A percentile compares a stretch with the other conserved stretches of the same genome.
These are phyloP conservation scores for Chalaropsis thielavioides DNA, from an alignment of 2,329 filamentous ascomycete genomes.

Conservation along the genomic window DNA sequence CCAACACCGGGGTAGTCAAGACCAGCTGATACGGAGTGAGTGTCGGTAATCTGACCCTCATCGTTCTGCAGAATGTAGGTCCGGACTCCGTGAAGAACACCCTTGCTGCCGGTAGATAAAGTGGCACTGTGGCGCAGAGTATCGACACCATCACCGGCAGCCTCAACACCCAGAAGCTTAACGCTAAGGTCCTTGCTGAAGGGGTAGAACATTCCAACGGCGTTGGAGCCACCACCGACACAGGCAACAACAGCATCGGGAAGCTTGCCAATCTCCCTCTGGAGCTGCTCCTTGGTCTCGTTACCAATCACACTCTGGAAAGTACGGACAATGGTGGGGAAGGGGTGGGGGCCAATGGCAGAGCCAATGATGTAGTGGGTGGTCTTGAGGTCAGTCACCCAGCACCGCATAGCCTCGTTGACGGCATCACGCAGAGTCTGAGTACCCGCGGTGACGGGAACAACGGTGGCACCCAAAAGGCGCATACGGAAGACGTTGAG, in stretches of 20 bases:
- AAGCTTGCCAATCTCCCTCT: constrained; percentile 67
- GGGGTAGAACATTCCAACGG: constrained; percentile 95
- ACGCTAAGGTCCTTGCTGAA: constrained; percentile 76
- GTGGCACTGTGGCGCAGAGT: constrained; percentile 79
- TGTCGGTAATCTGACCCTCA: constrained; percentile 86
- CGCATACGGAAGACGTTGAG: constrained; percentile 98
- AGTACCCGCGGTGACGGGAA: constrained; percentile 83
- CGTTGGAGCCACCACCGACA: constrained; percentile 90
- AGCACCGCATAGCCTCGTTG: constrained; percentile 87
- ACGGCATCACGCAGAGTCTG: constrained; percentile 74
- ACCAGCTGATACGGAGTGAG: constrained; percentile 90
- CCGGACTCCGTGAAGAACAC: constrained; percentile 86
- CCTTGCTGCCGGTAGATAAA: constrained; percentile 70
- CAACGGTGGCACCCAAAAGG: constrained; percentile 79
- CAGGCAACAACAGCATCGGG: constrained; percentile 94
- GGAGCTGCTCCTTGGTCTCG: constrained; percentile 89
- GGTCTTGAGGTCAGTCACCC: constrained; percentile 83
- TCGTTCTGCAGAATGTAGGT: constrained; percentile 91
- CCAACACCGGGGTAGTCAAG: constrained; percentile 96
- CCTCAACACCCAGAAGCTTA: constrained; percentile 85
- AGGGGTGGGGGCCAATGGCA: constrained; percentile 92
- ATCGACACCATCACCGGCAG: constrained; percentile 82
- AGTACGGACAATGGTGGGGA: constrained; percentile 92
- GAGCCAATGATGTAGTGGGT: constrained; percentile 98
- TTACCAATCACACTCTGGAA: constrained; percentile 95